phyloP scores from a whole-genome alignment of 768 basidiomycete genomes.

The Lentinula lateritia region DNA sequence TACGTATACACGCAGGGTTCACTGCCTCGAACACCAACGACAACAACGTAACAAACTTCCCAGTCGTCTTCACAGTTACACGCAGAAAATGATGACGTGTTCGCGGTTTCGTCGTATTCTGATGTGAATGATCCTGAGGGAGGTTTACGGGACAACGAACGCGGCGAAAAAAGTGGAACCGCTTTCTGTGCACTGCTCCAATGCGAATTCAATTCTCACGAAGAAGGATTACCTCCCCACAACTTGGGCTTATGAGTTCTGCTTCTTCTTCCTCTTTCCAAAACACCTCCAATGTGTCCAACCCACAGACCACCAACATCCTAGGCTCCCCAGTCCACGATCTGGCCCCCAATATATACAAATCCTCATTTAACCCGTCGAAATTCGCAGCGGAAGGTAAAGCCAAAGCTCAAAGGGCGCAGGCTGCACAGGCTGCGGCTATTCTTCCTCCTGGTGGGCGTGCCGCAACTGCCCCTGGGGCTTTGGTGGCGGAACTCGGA shows the following conservation, averaged over 20 bases:
- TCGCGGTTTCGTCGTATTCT: slow-evolving; percentile 76
- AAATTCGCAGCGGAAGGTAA: slow-evolving; percentile 81
- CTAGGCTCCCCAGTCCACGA: slow-evolving; percentile 16
- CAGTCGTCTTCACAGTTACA: neutral
- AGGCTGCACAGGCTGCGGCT: slow-evolving; percentile 76
- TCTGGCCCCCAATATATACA: slow-evolving; percentile 41
- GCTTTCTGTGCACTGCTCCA: too few relatives aligned
- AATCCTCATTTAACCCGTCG: slow-evolving; percentile 86
- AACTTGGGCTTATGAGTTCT: too few relatives aligned
- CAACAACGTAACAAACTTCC: neutral
- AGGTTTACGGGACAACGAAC: too few relatives aligned
- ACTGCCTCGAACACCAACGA: neutral
- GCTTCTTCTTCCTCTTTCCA: neutral
- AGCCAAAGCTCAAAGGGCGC: slow-evolving; percentile 78
- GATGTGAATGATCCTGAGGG: slow-evolving; percentile 37
- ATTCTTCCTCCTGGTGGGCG: slow-evolving; percentile 63
- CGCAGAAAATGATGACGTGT: slow-evolving; percentile 55
- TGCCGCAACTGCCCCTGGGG: slow-evolving; percentile 8
- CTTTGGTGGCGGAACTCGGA: slow-evolving; percentile 45
- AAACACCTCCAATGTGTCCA: slow-evolving; percentile 9
- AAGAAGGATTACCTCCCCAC: slow-evolving; percentile 8
- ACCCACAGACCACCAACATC: neutral
- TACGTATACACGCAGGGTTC: neutral
- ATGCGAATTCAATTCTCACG: neutral
- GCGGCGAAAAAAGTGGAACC: slow-evolving; percentile 12